Conservation (phyloP, 257 asterid species). For the Sherardia arvensis region DNA sequence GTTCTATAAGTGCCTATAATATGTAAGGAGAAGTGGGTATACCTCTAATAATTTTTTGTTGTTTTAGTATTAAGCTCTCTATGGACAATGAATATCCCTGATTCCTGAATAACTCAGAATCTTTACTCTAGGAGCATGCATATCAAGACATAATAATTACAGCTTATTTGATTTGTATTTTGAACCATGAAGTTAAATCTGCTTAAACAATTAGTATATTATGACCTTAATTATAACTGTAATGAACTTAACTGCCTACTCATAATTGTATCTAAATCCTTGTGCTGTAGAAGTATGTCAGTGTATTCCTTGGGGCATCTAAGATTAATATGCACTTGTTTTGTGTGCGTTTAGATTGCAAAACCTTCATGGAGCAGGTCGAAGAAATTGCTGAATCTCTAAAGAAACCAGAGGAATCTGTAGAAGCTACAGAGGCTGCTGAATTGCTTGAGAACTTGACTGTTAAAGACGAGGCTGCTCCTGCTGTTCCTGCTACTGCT, state of each 20-base stretch:
- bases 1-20: too few relatives aligned
- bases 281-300: too few relatives aligned
- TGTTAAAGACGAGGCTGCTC: conserved; percentile 23
- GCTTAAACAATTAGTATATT: too few relatives aligned
- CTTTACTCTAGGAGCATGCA: too few relatives aligned
- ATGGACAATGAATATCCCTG: too few relatives aligned
- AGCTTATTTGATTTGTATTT: neutral
- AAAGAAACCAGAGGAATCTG: conserved; percentile 24
- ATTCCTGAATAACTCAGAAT: too few relatives aligned
- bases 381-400: conserved; percentile 44
- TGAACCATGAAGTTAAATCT: neutral
- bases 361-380: conserved; percentile 31
- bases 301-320: neutral
- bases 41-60: too few relatives aligned
- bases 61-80: too few relatives aligned
- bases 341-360: conserved; percentile 29
- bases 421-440: conserved; percentile 35
- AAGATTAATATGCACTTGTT: neutral
- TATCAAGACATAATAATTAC: too few relatives aligned
- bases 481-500: neutral
- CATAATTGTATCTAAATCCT: neutral
- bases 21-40: too few relatives aligned
- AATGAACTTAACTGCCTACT: neutral
- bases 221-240: too few relatives aligned
- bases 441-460: conserved; percentile 39